Evolutionary conservation across 331 rosid species (phyloP).

Genomic region (Saraca asoca): DNA sequence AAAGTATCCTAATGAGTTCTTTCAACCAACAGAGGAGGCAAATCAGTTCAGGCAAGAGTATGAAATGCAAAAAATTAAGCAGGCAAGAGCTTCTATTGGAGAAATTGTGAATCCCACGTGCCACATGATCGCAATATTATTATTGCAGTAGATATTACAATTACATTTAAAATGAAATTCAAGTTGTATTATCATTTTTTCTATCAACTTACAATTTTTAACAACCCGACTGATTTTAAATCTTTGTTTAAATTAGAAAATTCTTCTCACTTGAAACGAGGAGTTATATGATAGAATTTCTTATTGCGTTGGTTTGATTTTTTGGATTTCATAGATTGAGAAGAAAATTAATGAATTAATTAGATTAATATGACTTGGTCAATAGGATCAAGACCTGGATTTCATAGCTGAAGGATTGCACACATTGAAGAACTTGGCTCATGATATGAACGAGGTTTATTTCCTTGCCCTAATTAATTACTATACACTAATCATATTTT

Average conservation of each 20-base stretch:
- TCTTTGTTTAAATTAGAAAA: too few species aligned
- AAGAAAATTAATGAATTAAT: not conserved
- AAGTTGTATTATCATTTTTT: too few species aligned
- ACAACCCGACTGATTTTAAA: too few species aligned
- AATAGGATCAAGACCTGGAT: constrained; percentile 49
- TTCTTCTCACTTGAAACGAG: too few species aligned
- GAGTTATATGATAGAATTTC: too few species aligned
- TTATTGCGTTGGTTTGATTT: too few species aligned
- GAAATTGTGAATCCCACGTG: too few species aligned
- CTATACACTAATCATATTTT: not conserved
- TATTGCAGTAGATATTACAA: too few species aligned
- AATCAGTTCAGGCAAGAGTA: constrained; percentile 43
- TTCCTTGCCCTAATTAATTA: not conserved
- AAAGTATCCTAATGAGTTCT: constrained; percentile 35
- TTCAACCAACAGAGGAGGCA: constrained; percentile 39
- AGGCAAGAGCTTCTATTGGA: constrained; percentile 30
- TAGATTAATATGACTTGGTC: not conserved
- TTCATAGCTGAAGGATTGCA: constrained; percentile 48
- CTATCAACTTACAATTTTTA: too few species aligned
- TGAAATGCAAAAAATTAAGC: constrained; percentile 45
- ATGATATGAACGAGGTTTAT: constrained; percentile 49
- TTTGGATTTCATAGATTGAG: not conserved
- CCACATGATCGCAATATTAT: too few species aligned
- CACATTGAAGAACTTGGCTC: constrained; percentile 47
- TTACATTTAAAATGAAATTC: too few species aligned